These are phyloP conservation scores for Harringtonia aguacate DNA, from an alignment of 2,329 filamentous ascomycete genomes.

Conservation along the genomic window DNA sequence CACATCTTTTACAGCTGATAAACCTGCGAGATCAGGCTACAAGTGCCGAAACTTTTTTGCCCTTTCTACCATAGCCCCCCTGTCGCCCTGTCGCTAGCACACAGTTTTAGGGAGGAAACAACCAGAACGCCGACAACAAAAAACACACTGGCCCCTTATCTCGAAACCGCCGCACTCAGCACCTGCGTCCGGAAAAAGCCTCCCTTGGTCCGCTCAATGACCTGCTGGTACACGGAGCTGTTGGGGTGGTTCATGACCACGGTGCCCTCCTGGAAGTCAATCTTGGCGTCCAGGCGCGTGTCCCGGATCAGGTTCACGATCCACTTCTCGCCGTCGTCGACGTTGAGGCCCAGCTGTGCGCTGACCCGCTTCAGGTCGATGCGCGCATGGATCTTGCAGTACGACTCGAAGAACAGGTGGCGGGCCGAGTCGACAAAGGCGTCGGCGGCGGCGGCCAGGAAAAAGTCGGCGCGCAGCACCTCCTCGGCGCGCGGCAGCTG, in stretches of 20 bases:
- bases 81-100: not conserved
- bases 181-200: slow-evolving; percentile 98
- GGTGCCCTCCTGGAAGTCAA: slow-evolving; percentile 97
- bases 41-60: not conserved
- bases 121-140: not conserved
- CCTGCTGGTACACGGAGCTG: slow-evolving; percentile 97
- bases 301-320: slow-evolving; percentile 99
- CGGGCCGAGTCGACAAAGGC: slow-evolving; percentile 87
- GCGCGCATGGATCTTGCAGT: slow-evolving; percentile 99
- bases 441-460: slow-evolving; percentile 76
- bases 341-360: slow-evolving; percentile 77
- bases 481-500: slow-evolving; percentile 81
- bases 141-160: not conserved
- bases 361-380: slow-evolving; percentile 98
- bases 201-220: slow-evolving; percentile 98
- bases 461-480: slow-evolving; percentile 89
- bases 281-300: slow-evolving; percentile 95
- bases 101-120: no score
- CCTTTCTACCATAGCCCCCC: no score
- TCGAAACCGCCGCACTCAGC: slow-evolving; percentile 55
- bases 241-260: slow-evolving; percentile 99
- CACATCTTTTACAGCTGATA: no score
- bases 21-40: not conserved
- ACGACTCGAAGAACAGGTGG: slow-evolving; percentile 95
- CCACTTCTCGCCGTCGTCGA: slow-evolving; percentile 99